A percentile compares a stretch with the other conserved stretches of the same genome.
phyloP scores from a whole-genome alignment of 2,329 filamentous ascomycete genomes.

The Penicillium sp. region DNA sequence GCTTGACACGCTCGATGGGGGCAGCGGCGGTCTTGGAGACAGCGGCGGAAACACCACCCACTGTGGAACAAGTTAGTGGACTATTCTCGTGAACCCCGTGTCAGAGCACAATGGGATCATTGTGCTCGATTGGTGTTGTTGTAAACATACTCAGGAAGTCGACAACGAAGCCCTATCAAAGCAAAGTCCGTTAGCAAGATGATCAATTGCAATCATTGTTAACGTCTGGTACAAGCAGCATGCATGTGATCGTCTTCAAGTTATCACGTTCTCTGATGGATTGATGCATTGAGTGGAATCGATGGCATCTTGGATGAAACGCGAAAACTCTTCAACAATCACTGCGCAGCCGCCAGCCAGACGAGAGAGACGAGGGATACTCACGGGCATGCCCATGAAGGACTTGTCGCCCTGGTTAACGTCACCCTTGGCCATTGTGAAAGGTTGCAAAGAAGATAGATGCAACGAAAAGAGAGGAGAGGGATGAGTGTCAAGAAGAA shows the following conservation, averaged over 20 bases:
- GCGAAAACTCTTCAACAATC: conserved; percentile 9
- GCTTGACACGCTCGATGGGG: conserved; percentile 99
- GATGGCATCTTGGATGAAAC: conserved; percentile 1
- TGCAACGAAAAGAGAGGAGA: conserved; percentile 37
- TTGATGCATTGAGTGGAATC: conserved; percentile 2
- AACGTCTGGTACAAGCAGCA: background rate
- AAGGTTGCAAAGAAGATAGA: conserved; percentile 37
- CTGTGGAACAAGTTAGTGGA: conserved; percentile 51
- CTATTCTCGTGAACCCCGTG: too few relatives aligned
- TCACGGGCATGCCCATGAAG: conserved; percentile 49
- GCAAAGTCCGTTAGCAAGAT: conserved; percentile 28
- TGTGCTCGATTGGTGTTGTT: conserved; percentile 4
- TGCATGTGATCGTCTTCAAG: background rate
- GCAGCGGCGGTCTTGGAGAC: conserved; percentile 99
- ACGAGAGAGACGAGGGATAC: conserved; percentile 15
- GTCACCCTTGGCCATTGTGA: conserved; percentile 44
- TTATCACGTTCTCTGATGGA: background rate
- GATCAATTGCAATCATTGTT: background rate
- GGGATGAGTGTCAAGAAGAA: conserved; percentile 31
- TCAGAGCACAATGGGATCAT: background rate
- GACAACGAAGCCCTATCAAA: conserved; percentile 75
- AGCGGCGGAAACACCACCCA: conserved; percentile 99
- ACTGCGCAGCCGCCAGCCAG: conserved; percentile 9
- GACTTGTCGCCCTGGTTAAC: conserved; percentile 49
- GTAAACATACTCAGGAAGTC: conserved; percentile 93